phyloP scores from a whole-genome alignment of 2,329 filamentous ascomycete species.

The Scedosporium dehoogii region DNA sequence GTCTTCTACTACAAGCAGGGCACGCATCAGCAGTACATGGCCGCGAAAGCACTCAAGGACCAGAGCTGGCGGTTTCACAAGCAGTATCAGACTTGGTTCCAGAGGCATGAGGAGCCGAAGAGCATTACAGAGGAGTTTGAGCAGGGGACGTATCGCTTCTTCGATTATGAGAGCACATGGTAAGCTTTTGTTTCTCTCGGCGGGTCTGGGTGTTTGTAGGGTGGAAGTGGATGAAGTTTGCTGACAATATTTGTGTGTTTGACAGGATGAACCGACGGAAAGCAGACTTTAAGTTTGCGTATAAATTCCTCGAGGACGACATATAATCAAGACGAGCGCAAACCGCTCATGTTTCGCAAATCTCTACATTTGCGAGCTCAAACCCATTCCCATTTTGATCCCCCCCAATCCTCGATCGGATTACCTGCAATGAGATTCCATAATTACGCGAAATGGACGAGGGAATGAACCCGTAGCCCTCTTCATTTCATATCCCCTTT shows the following conservation, averaged over 20 bases:
- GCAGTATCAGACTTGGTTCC: constrained; percentile 99
- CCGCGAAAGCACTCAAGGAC: constrained; percentile 92
- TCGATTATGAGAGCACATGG: constrained; percentile 99
- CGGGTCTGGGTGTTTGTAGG: too few species aligned
- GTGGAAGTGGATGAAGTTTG: too few species aligned
- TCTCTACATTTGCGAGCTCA: too few species aligned
- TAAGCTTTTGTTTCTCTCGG: constrained; percentile 47
- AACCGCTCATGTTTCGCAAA: too few species aligned
- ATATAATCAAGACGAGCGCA: constrained; percentile 33
- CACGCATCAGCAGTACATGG: constrained; percentile 88
- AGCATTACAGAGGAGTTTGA: constrained; percentile 98
- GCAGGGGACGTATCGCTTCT: constrained; percentile 97
- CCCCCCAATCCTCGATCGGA: too few species aligned
- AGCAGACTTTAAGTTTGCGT: constrained; percentile 96
- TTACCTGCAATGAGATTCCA: too few species aligned
- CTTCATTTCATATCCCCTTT: background rate
- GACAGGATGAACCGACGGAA: constrained; percentile 95
- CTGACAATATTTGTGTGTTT: background rate
- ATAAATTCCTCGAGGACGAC: constrained; percentile 96
- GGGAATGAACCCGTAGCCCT: background rate
- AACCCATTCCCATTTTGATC: too few species aligned
- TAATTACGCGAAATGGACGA: too few species aligned
- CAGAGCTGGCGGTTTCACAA: constrained; percentile 99
- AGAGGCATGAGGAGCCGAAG: constrained; percentile 96
- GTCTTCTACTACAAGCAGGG: constrained; percentile 98